Percentiles rank a stretch among this genome's conserved stretches.
Evolutionary conservation across 202 grass and related monocot genomes (phyloP).

Genomic region (Carex arenaria): DNA sequence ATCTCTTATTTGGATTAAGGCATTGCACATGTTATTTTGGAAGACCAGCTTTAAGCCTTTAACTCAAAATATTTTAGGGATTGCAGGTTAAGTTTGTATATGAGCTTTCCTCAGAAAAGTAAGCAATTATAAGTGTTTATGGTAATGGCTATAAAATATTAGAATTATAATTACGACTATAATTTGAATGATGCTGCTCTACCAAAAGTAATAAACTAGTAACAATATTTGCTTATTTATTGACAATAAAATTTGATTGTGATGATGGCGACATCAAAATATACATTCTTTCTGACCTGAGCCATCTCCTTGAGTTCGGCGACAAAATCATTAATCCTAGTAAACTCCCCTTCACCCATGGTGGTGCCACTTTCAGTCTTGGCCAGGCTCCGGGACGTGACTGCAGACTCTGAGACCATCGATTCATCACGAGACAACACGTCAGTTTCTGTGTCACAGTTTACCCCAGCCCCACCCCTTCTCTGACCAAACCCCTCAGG

Average conservation of each 20-base stretch:
- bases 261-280: not conserved
- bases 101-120: not conserved
- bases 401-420: slow-evolving; percentile 55
- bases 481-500: slow-evolving; percentile 47
- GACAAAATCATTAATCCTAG: slow-evolving; percentile 71
- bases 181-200: not conserved
- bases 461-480: slow-evolving; percentile 27
- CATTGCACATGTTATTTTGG: not conserved
- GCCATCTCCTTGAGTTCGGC: slow-evolving; percentile 87
- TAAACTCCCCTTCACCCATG: slow-evolving; percentile 48
- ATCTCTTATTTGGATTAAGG: not conserved
- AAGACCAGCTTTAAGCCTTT: not conserved
- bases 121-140: not conserved
- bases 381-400: slow-evolving; percentile 35
- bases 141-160: not conserved
- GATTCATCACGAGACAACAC: slow-evolving; percentile 55
- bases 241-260: not conserved
- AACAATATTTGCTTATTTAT: not conserved
- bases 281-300: slow-evolving; percentile 46
- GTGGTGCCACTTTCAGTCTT: slow-evolving; percentile 30
- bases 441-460: slow-evolving; percentile 58
- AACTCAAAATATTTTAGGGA: not conserved
- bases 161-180: not conserved
- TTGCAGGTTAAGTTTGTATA: not conserved
- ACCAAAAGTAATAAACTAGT: not conserved